Percentiles rank a stretch among this genome's conserved stretches.
Evolutionary conservation across 306 rosid genomes (phyloP).

Genomic region (Trifolium fragiferum): DNA sequence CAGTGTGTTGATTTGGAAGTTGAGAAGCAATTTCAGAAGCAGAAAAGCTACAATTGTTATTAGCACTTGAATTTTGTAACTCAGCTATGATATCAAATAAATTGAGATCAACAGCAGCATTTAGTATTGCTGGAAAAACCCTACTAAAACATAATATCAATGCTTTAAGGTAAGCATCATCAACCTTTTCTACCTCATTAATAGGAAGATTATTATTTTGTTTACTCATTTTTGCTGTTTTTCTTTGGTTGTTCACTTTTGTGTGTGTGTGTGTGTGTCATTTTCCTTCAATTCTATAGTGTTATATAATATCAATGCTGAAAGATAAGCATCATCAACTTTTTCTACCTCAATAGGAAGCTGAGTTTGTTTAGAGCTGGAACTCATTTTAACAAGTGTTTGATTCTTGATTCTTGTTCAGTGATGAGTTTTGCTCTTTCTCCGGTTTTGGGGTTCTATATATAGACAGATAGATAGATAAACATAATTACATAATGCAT

Average conservation of each 20-base stretch:
- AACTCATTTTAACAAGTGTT: neutral
- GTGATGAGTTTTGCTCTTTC: neutral
- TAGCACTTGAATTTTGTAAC: neutral
- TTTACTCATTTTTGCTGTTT: neutral
- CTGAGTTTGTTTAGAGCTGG: neutral
- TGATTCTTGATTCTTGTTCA: neutral
- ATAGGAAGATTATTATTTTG: neutral
- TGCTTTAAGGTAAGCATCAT: neutral
- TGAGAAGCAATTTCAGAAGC: conserved; percentile 37
- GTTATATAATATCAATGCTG: neutral
- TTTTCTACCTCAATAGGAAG: neutral
- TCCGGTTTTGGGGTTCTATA: neutral
- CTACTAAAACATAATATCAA: neutral
- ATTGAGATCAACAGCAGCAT: conserved; percentile 40
- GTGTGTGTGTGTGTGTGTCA: too few relatives aligned
- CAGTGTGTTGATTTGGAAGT: conserved; percentile 24
- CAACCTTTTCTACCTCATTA: neutral
- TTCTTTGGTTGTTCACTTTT: too few relatives aligned
- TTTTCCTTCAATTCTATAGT: too few relatives aligned
- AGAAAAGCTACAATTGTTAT: neutral
- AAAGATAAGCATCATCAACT: neutral
- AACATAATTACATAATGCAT: neutral
- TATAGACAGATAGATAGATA: neutral
- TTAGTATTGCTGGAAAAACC: neutral
- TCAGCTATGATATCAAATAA: conserved; percentile 41